Base-by-base conservation (phyloP, 441 rosid genomes). In the Omphalea diandra region DNA sequence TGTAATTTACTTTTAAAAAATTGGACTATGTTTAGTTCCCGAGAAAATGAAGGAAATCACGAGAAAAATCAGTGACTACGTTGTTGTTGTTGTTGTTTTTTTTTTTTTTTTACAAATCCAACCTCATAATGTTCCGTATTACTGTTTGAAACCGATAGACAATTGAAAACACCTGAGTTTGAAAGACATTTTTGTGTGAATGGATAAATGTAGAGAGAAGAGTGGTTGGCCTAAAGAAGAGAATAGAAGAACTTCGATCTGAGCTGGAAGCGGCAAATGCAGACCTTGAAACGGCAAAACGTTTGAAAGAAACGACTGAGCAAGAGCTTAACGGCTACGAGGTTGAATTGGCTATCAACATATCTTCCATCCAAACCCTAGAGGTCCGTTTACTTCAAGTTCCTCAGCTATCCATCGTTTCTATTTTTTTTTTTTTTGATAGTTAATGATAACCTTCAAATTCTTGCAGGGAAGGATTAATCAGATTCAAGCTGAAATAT, bases 311-410 rank as follows among this genome's bases (percentile, higher is more conserved):
- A 79, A 73, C 77, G n/a, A 77, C 85, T 2, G 96, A 91, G 70
- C 89, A 88, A 58, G 88, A 91, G 73, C 77, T 86, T 60, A 85
- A 87, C 55, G 94, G 93, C 64, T 86, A 74, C 52, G 90, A 88
- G 79, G 83, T 91, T 76, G 87, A 91, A 74, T 72, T 82, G 71
- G 77, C 93, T 56, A 58, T 86, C 75, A 84, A 79, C 52, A 79
- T 84, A 52, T 68, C 84, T 36, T 41, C 86, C 8, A 80, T 87
- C 79, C 90, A 89, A 67, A 73, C 89, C 26, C 80, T 89, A 1
- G 87, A 85, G 85, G 97, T 88, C 72, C 15, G 5, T 62, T 15
- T 62, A 46, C 8, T 29, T 54, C 10, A 33, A 7, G 62, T 63
- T 22, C 31, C 47, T 54, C 9, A 33, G 1, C n/a, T 62, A 27